A percentile compares a stretch with the other conserved stretches of the same genome.
These are phyloP conservation scores for Rhodomyrtus psidioides DNA, from an alignment of 441 rosid species.

Conservation along the genomic window DNA sequence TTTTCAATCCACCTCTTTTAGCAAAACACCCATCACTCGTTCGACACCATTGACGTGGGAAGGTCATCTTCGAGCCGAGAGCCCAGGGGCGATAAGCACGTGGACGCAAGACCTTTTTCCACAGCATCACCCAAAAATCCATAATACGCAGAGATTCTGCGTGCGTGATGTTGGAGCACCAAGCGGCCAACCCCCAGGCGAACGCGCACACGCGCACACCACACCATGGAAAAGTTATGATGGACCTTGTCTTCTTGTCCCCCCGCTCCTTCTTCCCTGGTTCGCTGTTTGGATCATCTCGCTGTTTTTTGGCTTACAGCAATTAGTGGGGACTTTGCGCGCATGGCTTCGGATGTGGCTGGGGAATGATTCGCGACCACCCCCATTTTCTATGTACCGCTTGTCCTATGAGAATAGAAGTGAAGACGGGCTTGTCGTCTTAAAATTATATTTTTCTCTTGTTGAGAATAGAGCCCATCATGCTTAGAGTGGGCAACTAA, in stretches of 20 bases:
- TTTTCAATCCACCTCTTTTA: neutral
- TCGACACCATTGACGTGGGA: neutral
- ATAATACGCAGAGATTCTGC: neutral
- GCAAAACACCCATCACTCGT: neutral
- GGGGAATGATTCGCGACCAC: neutral
- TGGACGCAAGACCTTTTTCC: neutral
- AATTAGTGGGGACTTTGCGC: neutral
- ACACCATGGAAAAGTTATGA: neutral
- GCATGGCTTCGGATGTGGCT: neutral
- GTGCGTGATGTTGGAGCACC: neutral
- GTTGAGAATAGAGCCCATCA: neutral
- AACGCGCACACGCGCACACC: neutral
- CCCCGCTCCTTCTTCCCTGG: too few species aligned
- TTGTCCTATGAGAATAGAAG: neutral
- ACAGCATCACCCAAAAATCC: neutral
- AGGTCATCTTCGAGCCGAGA: neutral
- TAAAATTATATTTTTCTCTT: neutral
- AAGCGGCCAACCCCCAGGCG: neutral
- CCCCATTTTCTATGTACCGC: neutral
- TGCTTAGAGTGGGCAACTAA: neutral
- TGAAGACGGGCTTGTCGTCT: neutral
- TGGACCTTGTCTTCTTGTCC: neutral
- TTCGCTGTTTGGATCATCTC: neutral
- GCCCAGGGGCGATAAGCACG: neutral
- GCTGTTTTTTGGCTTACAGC: neutral